Evolutionary conservation across 148 eudicot species (phyloP), one percentile per base, ranked within the genome.

Genomic region (Vaccinium myrtillus): DNA sequence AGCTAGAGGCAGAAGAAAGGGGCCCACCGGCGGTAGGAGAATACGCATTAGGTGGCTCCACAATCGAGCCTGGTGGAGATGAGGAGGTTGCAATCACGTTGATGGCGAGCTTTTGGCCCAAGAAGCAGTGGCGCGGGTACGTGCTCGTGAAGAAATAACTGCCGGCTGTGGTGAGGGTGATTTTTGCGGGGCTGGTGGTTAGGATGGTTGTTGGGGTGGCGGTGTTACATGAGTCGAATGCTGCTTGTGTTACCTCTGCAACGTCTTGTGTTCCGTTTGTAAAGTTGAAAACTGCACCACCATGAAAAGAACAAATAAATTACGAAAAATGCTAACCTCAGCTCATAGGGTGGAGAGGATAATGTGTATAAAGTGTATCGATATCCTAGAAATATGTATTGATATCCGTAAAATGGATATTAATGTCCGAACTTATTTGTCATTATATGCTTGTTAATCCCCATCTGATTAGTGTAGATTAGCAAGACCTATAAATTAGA

Each of bases 31-130:
- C 70, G 0, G 80, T 48, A 14, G 79, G 80, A 0, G 79, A n/a
- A 8, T 11, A 16, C 1, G 14, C 78, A 43, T 36, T 8, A 3
- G 49, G 43, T 1, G 78, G 7, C 50, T 73, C n/a, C 0, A 23
- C 19, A 63, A 15, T 7, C 25, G 53, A n/a, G 75, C 61, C 19
- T 27, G 87, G 83, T 13, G 90, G 67, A 55, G 84, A 67, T 2
- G 77, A 59, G 18, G 89, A 5, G 71, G 83, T 50, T 50, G 61
- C 86, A 5, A 63, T 58, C 75, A 88, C 90, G 14, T 86, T 84
- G 65, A 90, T 84, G 85, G 91, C 87, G 25, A 90, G 88, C 74
- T 85, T 77, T 75, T 90, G 92, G 18, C 92, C 92, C 0, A 67
- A 21, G 53, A 43, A 4, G 71, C 92, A 90, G 85, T 88, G 90